phyloP scores from a whole-genome alignment of 2,329 filamentous ascomycete genomes.

The Fusarium setosum region DNA sequence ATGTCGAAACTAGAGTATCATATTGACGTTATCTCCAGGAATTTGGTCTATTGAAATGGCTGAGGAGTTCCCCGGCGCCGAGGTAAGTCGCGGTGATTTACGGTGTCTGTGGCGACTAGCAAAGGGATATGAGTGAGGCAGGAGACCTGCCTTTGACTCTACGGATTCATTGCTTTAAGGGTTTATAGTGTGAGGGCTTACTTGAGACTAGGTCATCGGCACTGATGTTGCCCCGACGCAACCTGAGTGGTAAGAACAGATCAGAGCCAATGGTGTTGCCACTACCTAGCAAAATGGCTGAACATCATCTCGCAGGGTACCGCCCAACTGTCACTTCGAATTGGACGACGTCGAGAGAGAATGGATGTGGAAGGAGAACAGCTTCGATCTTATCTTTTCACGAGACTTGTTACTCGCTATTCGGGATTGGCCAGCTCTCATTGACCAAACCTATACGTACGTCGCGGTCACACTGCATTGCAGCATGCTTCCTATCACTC shows the following conservation, averaged over 20 bases:
- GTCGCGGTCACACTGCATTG: neutral
- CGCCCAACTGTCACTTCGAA: slow-evolving; percentile 51
- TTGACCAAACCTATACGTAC: slow-evolving; percentile 50
- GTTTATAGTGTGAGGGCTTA: slow-evolving; percentile 7
- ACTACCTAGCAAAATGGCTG: neutral
- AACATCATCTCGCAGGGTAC: slow-evolving; percentile 44
- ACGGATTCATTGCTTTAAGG: too few species aligned
- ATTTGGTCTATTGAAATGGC: slow-evolving; percentile 52
- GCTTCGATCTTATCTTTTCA: slow-evolving; percentile 49
- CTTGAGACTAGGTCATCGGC: slow-evolving; percentile 26
- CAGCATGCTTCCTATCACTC: neutral
- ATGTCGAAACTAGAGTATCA: neutral
- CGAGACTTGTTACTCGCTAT: slow-evolving; percentile 46
- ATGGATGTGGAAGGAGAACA: slow-evolving; percentile 51
- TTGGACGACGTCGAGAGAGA: slow-evolving; percentile 51
- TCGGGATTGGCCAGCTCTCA: slow-evolving; percentile 45
- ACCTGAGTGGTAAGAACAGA: slow-evolving; percentile 26
- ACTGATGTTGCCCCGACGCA: slow-evolving; percentile 37
- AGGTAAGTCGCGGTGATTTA: too few species aligned
- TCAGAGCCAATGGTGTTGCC: neutral
- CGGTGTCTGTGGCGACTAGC: too few species aligned
- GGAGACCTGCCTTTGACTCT: too few species aligned
- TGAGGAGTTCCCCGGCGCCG: slow-evolving; percentile 42
- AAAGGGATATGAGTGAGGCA: too few species aligned
- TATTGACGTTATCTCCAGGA: slow-evolving; percentile 23